phyloP scores from a whole-genome alignment of 768 basidiomycete species.

The Phaeotremella skinneri region DNA sequence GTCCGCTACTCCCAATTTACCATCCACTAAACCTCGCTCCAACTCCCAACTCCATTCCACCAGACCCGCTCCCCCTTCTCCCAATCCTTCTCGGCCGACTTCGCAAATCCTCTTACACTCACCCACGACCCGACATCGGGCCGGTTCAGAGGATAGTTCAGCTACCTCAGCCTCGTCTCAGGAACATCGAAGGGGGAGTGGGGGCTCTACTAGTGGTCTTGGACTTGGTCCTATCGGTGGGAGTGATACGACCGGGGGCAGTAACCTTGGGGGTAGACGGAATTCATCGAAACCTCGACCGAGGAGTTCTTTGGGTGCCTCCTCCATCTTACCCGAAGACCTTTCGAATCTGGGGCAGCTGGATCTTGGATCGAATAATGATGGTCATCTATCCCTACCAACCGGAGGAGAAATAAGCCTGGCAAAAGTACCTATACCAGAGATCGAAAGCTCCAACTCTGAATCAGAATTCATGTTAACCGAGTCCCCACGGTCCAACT shows the following conservation, averaged over 20 bases:
- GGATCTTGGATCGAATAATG: not conserved
- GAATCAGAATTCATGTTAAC: too few species aligned
- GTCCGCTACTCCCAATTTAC: too few species aligned
- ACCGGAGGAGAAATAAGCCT: too few species aligned
- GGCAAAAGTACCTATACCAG: too few species aligned
- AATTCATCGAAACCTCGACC: conserved; percentile 6
- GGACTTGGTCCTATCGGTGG: not conserved
- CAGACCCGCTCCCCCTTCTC: conserved; percentile 40
- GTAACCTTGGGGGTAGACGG: not conserved
- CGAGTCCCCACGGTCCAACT: too few species aligned
- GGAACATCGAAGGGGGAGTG: not conserved
- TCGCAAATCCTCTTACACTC: conserved; percentile 20
- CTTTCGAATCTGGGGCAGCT: not conserved
- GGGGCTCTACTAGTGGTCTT: not conserved
- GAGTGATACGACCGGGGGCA: not conserved
- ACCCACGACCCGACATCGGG: not conserved
- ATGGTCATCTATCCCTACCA: too few species aligned
- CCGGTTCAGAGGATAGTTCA: not conserved
- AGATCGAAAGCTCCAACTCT: too few species aligned
- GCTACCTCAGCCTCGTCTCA: not conserved
- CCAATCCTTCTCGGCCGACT: conserved; percentile 31
- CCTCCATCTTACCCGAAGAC: conserved; percentile 2
- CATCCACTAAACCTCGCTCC: conserved; percentile 11
- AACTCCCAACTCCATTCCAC: conserved; percentile 26
- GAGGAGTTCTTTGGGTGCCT: conserved; percentile 4